Conservation (phyloP, 805 yeast species). For the Pichia thaimueangensis region DNA sequence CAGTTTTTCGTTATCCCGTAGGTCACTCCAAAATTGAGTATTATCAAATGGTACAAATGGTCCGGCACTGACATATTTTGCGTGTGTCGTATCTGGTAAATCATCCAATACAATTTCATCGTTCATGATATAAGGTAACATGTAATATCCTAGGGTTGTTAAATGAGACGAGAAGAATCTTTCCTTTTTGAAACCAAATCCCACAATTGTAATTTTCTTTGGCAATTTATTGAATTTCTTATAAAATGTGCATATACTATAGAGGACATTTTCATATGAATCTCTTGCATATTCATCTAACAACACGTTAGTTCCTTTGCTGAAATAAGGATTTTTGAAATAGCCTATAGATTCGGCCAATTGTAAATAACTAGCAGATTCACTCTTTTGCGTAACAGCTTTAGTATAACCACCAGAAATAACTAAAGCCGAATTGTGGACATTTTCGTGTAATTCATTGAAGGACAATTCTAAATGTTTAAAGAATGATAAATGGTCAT, state of each 20-base stretch:
- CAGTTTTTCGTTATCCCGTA: slow-evolving; percentile 42
- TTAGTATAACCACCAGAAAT: slow-evolving; percentile 67
- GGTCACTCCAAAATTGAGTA: slow-evolving; percentile 38
- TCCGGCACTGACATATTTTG: slow-evolving; percentile 50
- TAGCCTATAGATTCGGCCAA: slow-evolving; percentile 28
- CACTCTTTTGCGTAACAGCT: slow-evolving; percentile 38
- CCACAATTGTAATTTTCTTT: slow-evolving; percentile 46
- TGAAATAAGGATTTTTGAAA: slow-evolving; percentile 6
- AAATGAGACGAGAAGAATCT: slow-evolving; percentile 56
- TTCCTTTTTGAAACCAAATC: slow-evolving; percentile 65
- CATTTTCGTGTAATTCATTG: slow-evolving; percentile 25
- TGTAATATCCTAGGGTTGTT: slow-evolving; percentile 37
- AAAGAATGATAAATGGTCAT: slow-evolving; percentile 60
- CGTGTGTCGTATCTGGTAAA: slow-evolving; percentile 24
- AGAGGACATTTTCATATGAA: slow-evolving; percentile 70
- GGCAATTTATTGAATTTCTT: slow-evolving; percentile 48
- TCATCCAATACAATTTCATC: neutral
- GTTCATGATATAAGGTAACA: neutral
- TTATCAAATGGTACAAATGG: slow-evolving; percentile 39
- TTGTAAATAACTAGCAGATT: slow-evolving; percentile 53
- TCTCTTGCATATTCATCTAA: slow-evolving; percentile 74
- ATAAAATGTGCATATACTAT: slow-evolving; percentile 48
- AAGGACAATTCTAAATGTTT: slow-evolving; percentile 51
- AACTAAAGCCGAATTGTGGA: slow-evolving; percentile 17
- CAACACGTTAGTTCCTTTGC: slow-evolving; percentile 24